Conservation (phyloP, 345 rosid species). For the Heritiera littoralis region DNA sequence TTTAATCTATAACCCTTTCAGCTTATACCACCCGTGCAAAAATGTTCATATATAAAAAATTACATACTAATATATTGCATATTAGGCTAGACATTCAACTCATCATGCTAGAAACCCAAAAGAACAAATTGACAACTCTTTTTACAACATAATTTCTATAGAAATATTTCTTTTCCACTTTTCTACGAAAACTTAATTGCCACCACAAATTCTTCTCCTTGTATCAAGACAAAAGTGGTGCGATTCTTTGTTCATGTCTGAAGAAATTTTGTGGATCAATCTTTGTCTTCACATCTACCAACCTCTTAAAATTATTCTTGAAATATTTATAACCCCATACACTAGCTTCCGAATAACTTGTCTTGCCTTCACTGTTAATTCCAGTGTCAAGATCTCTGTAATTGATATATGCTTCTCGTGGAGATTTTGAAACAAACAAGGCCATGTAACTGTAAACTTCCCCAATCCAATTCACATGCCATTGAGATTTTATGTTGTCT, state of each 20-base stretch:
- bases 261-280: slow-evolving; percentile 62
- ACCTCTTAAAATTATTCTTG: slow-evolving; percentile 45
- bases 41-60: too few species aligned
- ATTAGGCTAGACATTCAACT: too few species aligned
- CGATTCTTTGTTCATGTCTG: slow-evolving; percentile 65
- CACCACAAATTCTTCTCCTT: neutral
- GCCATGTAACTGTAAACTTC: slow-evolving; percentile 44
- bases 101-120: too few species aligned
- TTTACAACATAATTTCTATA: too few species aligned
- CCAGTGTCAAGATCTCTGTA: slow-evolving; percentile 73
- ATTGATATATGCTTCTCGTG: slow-evolving; percentile 55
- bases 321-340: slow-evolving; percentile 56
- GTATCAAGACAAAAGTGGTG: slow-evolving; percentile 17
- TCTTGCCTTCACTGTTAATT: slow-evolving; percentile 24
- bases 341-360: slow-evolving; percentile 38
- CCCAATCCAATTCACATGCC: slow-evolving; percentile 41
- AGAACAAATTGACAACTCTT: too few species aligned
- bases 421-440: slow-evolving; percentile 50
- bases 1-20: too few species aligned
- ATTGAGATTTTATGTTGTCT: neutral
- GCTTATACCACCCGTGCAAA: too few species aligned
- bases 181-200: too few species aligned
- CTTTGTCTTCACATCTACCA: slow-evolving; percentile 46
- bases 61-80: too few species aligned
- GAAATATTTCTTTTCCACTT: too few species aligned